phyloP scores from a whole-genome alignment of 2,329 filamentous ascomycete genomes.

The Elsinoe ampelina region DNA sequence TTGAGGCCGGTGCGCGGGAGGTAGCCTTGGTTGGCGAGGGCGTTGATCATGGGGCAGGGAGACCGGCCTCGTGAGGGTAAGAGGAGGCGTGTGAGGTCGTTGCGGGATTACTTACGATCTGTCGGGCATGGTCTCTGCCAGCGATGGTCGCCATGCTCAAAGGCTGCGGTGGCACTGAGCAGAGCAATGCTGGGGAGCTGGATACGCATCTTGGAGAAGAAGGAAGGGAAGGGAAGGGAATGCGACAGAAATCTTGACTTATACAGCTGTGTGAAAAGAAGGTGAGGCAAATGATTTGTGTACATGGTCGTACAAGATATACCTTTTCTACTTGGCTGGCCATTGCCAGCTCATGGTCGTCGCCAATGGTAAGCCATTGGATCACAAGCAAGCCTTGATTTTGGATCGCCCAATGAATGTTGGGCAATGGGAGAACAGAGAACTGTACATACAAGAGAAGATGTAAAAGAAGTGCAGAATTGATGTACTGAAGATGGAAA shows the following conservation, averaged over 20 bases:
- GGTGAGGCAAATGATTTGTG: not conserved
- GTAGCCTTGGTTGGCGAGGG: constrained; percentile 22
- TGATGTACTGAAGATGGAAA: too few relatives aligned
- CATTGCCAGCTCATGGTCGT: not conserved
- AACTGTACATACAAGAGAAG: too few relatives aligned
- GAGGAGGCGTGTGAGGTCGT: too few relatives aligned
- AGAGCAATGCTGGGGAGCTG: not conserved
- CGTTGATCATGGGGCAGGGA: constrained; percentile 22
- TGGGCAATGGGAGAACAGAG: too few relatives aligned
- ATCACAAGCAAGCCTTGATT: not conserved
- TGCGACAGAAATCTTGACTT: not conserved
- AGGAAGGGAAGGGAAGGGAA: not conserved
- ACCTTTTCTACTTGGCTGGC: not conserved
- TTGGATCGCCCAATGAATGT: not conserved
- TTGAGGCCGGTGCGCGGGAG: constrained; percentile 18
- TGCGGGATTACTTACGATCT: not conserved
- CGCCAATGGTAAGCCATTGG: not conserved
- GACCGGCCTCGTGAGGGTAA: constrained; percentile 18
- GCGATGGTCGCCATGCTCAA: not conserved
- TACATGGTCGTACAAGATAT: not conserved
- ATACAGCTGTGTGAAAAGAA: not conserved
- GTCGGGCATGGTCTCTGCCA: not conserved
- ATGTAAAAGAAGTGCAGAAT: too few relatives aligned
- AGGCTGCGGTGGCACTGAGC: not conserved
- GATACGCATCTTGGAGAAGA: not conserved